Percentiles rank a stretch among this genome's conserved stretches.
phyloP scores from a whole-genome alignment of 495 filamentous ascomycete genomes.

The Penicillium angulare region DNA sequence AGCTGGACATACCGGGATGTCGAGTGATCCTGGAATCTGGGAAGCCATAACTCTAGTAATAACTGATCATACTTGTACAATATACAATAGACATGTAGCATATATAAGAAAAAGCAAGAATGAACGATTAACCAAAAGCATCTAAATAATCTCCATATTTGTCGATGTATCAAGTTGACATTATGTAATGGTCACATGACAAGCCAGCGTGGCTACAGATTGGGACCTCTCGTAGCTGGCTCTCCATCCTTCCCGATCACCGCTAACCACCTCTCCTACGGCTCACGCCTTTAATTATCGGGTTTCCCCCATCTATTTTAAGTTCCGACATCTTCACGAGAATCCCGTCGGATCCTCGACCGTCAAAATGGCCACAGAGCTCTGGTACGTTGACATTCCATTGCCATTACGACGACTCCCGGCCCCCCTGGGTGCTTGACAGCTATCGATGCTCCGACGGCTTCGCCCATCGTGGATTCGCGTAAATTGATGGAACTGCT shows the following conservation, averaged over 20 bases:
- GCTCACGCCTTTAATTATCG: conserved; percentile 22
- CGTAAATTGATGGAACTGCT: conserved; percentile 17
- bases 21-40: conserved; percentile 21
- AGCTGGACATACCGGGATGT: conserved; percentile 43
- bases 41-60: background rate
- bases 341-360: conserved; percentile 11
- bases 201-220: conserved; percentile 41
- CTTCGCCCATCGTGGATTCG: conserved; percentile 4
- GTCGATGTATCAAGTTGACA: background rate
- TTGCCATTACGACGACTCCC: conserved; percentile 30
- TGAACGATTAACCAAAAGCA: background rate
- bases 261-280: conserved; percentile 25
- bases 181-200: conserved; percentile 31
- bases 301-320: conserved; percentile 17
- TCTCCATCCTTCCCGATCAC: conserved; percentile 34
- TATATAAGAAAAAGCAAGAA: background rate
- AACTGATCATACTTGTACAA: background rate
- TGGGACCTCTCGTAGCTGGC: conserved; percentile 30
- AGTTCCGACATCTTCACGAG: conserved; percentile 15
- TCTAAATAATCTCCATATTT: background rate
- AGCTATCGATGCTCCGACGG: conserved; percentile 28
- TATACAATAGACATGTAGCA: background rate
- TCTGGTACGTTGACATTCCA: conserved; percentile 55
- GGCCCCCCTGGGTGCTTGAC: conserved; percentile 27
- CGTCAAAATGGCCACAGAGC: conserved; percentile 60